phyloP scores from a whole-genome alignment of 164 flowering plant genomes.

The Akebia trifoliata region DNA sequence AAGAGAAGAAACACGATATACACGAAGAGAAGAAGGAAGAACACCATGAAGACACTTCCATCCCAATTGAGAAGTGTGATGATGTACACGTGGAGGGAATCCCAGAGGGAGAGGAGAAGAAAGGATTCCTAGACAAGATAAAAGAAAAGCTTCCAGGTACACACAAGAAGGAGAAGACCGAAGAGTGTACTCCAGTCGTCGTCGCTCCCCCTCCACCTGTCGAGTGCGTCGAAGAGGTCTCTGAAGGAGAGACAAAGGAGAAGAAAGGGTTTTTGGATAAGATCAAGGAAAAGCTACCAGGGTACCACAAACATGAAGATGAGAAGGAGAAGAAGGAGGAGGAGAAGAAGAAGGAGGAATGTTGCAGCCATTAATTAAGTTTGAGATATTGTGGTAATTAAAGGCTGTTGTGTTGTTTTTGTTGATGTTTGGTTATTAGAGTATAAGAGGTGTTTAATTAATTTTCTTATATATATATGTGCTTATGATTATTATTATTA shows the following conservation, averaged over 20 bases:
- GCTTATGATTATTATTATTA: neutral
- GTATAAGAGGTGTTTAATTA: no score
- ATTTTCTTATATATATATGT: no score
- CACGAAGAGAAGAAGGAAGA: slow-evolving; percentile 32
- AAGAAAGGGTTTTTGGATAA: slow-evolving; percentile 51
- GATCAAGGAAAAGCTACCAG: slow-evolving; percentile 57
- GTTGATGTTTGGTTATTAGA: no score
- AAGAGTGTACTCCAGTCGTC: slow-evolving; percentile 16
- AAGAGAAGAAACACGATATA: slow-evolving; percentile 16
- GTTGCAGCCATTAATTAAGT: no score
- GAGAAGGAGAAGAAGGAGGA: slow-evolving; percentile 17
- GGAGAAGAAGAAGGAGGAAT: no score
- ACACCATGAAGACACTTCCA: neutral
- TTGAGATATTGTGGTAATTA: no score
- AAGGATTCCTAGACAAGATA: slow-evolving; percentile 45
- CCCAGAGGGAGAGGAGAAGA: slow-evolving; percentile 18
- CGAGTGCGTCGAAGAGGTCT: neutral
- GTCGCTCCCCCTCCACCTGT: slow-evolving; percentile 1
- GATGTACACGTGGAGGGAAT: slow-evolving; percentile 7
- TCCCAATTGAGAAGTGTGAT: slow-evolving; percentile 13
- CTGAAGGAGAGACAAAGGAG: slow-evolving; percentile 12
- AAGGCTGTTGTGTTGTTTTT: no score
- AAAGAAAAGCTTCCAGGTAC: slow-evolving; percentile 47
- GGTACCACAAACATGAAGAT: slow-evolving; percentile 30
- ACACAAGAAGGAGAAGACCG: slow-evolving; percentile 28